Evolutionary conservation across 2,329 filamentous ascomycete genomes (phyloP).

Genomic region (Sporothrix mexicana): DNA sequence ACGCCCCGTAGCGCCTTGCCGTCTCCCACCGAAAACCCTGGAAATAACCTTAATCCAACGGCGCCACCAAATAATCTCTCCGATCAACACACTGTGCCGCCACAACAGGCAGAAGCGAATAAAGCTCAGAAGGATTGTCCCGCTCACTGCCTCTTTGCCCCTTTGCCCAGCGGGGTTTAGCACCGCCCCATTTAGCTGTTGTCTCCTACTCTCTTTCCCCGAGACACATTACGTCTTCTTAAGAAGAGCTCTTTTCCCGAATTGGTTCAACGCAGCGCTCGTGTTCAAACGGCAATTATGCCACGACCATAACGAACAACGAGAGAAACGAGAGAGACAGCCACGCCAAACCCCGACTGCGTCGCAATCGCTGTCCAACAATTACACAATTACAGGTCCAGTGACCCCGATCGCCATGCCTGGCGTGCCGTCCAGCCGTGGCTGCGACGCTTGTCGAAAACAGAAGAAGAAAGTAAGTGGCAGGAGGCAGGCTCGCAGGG

Average conservation of each 20-base stretch:
- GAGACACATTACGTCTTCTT: not conserved
- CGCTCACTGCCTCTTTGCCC: too few species aligned
- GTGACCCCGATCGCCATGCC: slow-evolving; percentile 32
- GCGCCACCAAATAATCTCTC: too few species aligned
- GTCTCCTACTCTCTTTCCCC: too few species aligned
- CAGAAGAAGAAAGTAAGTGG: slow-evolving; percentile 38
- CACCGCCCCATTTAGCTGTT: too few species aligned
- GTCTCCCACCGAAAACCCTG: not conserved
- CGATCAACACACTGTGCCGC: not conserved
- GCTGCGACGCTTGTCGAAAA: slow-evolving; percentile 37
- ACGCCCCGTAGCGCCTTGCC: not conserved
- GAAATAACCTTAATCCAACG: not conserved
- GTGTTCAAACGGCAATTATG: not conserved
- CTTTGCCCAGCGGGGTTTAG: too few species aligned
- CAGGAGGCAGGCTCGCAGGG: too few species aligned
- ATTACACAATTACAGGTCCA: too few species aligned
- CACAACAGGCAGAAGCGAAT: not conserved
- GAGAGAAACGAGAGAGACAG: not conserved
- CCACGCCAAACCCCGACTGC: not conserved
- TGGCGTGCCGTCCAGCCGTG: slow-evolving; percentile 36
- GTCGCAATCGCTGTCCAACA: too few species aligned
- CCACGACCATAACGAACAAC: not conserved
- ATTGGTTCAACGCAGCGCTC: slow-evolving; percentile 13
- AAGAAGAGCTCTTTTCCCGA: slow-evolving; percentile 17
- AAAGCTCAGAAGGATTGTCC: too few species aligned